A percentile compares a stretch with the other conserved stretches of the same genome.
Conservation (phyloP, 306 rosid species). For the Quillaja saponaria region DNA sequence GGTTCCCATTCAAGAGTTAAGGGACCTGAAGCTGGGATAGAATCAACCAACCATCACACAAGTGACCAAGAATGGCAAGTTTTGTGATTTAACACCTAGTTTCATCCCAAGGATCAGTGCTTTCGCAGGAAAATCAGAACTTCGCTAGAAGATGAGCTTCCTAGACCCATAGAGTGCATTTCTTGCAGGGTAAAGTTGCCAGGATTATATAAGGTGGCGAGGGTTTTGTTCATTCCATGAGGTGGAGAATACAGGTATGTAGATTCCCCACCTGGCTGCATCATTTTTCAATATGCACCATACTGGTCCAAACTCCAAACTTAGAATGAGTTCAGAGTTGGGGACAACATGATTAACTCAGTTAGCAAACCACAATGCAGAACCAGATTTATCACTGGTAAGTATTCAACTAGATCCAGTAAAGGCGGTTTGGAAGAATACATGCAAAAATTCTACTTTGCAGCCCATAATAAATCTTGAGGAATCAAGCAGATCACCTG, state of each 20-base stretch:
- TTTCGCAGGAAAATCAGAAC: constrained; percentile 28
- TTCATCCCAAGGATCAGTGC: constrained; percentile 29
- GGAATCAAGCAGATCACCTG: too few species aligned
- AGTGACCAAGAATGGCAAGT: too few species aligned
- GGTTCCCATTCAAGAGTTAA: constrained; percentile 41
- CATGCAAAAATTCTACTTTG: too few species aligned
- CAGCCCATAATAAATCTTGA: too few species aligned
- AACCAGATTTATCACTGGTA: too few species aligned
- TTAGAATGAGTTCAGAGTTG: not conserved
- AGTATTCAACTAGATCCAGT: too few species aligned
- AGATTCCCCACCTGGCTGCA: constrained; percentile 6
- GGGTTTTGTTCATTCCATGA: not conserved
- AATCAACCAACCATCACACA: not conserved
- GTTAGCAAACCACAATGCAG: constrained; percentile 15
- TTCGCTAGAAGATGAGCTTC: constrained; percentile 29
- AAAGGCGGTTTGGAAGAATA: too few species aligned
- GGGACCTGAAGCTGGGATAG: not conserved
- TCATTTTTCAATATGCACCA: constrained; percentile 25
- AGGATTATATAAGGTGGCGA: constrained; percentile 26
- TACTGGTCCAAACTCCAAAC: constrained; percentile 5
- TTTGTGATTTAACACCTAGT: constrained; percentile 35
- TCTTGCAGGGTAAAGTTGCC: constrained; percentile 35
- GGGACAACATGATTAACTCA: not conserved
- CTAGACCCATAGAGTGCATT: constrained; percentile 12
- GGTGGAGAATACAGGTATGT: constrained; percentile 19